Conservation (phyloP, 2,329 filamentous ascomycete genomes). For the Cladosporium sp. region DNA sequence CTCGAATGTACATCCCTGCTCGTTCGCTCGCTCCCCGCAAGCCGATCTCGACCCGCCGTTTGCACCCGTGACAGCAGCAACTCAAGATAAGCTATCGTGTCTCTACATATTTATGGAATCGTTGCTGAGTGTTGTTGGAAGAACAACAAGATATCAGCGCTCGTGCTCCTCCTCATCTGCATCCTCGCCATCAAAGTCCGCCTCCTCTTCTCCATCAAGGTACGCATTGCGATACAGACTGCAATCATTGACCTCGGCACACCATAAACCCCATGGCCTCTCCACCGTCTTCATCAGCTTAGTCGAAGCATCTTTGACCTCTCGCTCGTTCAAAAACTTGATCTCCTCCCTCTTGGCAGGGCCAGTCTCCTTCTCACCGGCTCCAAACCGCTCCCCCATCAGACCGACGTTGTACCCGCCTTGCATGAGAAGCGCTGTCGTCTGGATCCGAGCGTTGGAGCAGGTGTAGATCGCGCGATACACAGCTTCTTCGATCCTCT, state of each 20-base stretch:
- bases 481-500: conserved; percentile 47
- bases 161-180: conserved; percentile 13
- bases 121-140: not conserved
- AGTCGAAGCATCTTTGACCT: conserved; percentile 44
- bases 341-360: conserved; percentile 44
- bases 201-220: conserved; percentile 18
- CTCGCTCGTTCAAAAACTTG: conserved; percentile 44
- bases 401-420: conserved; percentile 42
- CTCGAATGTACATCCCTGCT: not conserved
- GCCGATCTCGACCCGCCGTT: not conserved
- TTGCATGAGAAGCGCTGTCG: conserved; percentile 38
- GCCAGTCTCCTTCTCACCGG: conserved; percentile 41
- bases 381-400: conserved; percentile 39
- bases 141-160: not conserved
- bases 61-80: not conserved
- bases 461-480: conserved; percentile 47
- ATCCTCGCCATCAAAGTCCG: not conserved
- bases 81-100: not conserved
- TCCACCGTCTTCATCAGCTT: conserved; percentile 35
- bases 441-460: conserved; percentile 43
- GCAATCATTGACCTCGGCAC: conserved; percentile 42
- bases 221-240: conserved; percentile 43
- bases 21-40: not conserved
- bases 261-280: conserved; percentile 47
- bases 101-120: not conserved